Conservation (phyloP, 352 stramenopile genomes). For the Phytophthora agathidicida region DNA sequence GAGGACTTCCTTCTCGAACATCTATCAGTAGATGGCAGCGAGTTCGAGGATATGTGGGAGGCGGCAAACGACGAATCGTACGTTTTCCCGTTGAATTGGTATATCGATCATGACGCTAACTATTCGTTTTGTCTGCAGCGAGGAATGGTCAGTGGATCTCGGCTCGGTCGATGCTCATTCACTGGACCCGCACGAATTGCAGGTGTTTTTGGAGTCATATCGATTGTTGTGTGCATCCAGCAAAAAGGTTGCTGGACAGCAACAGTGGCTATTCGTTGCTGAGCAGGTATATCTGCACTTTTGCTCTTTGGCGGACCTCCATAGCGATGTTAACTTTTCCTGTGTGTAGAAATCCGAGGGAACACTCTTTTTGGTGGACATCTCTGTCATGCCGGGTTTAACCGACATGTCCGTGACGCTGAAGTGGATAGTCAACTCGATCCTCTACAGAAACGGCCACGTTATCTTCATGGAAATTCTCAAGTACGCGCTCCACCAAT, state of each 20-base stretch:
- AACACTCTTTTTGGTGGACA: constrained; percentile 84
- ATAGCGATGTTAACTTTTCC: constrained; percentile 9
- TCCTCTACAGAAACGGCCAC: constrained; percentile 88
- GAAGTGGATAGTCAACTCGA: constrained; percentile 90
- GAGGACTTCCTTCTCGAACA: constrained; percentile 71
- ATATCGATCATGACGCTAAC: constrained; percentile 1
- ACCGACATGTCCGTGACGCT: constrained; percentile 84
- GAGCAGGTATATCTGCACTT: constrained; percentile 63
- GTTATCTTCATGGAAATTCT: constrained; percentile 83
- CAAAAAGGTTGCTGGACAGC: constrained; percentile 76
- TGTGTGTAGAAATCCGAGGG: constrained; percentile 62
- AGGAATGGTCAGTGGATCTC: constrained; percentile 78
- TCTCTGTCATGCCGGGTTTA: constrained; percentile 78
- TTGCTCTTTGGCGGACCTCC: not conserved
- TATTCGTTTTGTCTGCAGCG: constrained; percentile 39
- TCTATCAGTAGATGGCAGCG: constrained; percentile 46
- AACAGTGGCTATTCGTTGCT: constrained; percentile 80
- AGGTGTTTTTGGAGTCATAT: constrained; percentile 64
- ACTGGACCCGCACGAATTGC: constrained; percentile 62
- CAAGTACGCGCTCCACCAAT: constrained; percentile 72
- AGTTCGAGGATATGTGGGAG: constrained; percentile 83
- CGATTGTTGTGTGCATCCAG: constrained; percentile 73
- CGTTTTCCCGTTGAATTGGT: constrained; percentile 12
- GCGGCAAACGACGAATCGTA: constrained; percentile 78
- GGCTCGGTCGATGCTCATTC: constrained; percentile 45